Conservation (phyloP, 1,284 basidiomycete genomes). For the Microbotryomycetes sp. region DNA sequence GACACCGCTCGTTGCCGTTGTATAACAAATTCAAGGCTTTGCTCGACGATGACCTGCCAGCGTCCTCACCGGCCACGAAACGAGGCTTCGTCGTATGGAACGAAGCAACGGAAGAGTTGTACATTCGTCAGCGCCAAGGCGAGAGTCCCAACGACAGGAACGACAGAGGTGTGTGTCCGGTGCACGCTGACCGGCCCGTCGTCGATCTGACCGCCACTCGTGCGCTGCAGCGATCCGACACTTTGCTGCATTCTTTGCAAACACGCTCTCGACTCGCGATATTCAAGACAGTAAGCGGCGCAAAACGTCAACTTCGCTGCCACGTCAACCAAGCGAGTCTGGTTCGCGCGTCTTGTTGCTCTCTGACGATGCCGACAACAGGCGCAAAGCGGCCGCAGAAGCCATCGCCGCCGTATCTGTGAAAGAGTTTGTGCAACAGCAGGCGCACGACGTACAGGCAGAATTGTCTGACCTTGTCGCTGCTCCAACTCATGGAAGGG, state of each 20-base stretch:
- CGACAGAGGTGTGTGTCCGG: constrained; percentile 61
- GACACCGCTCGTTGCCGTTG: constrained; percentile 86
- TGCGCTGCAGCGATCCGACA: constrained; percentile 64
- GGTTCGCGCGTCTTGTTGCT: constrained; percentile 77
- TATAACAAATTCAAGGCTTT: constrained; percentile 84
- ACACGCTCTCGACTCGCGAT: constrained; percentile 58
- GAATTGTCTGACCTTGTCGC: constrained; percentile 74
- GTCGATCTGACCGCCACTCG: not conserved
- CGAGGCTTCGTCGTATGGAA: constrained; percentile 31
- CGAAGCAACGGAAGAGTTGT: constrained; percentile 52
- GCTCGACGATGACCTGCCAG: constrained; percentile 53
- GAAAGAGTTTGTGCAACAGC: constrained; percentile 69
- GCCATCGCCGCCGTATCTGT: constrained; percentile 62
- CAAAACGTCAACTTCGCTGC: constrained; percentile 2
- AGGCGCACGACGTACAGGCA: constrained; percentile 51
- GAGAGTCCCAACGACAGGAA: constrained; percentile 88
- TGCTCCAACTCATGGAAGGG: constrained; percentile 49
- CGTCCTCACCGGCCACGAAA: constrained; percentile 12
- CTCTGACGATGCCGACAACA: constrained; percentile 83
- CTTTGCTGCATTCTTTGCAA: constrained; percentile 74
- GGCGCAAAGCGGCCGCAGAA: constrained; percentile 64
- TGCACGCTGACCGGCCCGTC: not conserved
- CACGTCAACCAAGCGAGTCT: no score
- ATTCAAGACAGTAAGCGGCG: constrained; percentile 42
- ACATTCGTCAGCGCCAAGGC: constrained; percentile 56